Base-by-base conservation (phyloP, 148 eudicot species). In the Chenopodium quinoa region DNA sequence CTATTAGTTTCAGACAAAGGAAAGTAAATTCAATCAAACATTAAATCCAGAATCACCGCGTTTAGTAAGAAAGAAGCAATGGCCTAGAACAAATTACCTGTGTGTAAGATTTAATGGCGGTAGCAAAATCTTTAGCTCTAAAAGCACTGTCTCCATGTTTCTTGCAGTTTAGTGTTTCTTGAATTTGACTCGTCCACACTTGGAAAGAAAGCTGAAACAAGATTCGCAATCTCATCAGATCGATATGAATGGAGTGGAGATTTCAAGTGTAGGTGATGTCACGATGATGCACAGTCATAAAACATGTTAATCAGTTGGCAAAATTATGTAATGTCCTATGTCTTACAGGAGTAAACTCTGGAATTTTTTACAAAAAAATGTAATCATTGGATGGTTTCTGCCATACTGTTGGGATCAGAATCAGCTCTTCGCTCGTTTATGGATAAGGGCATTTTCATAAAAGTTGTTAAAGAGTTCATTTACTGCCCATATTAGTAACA, bases 161-260 rank as follows among this genome's bases (percentile, higher is more conserved):
- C 87, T 89, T 91, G 86, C 84, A 83, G 85, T 93, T 90, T 65
- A 93, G 85, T 6, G 94, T 87, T 67, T 93, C 97, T 79, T 91
- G 97, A 85, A 93, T 86, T 67, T 90, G 94, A 82, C 81, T 84
- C 13, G 94, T 90, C 94, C 97, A 91, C 78, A 87, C 86, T 87
- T 93, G 94, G 75, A 93, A 91, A 1, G 94, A 93, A 60, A 90
- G 93, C 97, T 93, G 92, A 66, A 65, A 75, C 31, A 71, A 85
- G 70, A 62, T 50, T 50, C 7, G 54, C 20, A 32, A 58, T 67
- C 47, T 79, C 66, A 23, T 81, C 47, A 80, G 48, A 68, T 40
- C 44, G 7, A 40, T 40, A 40, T 52, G 46, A 62, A 2, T 73
- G 1, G 7, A 23, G 71, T 40, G 40, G 70, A 68, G 78, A 73